phyloP scores from a whole-genome alignment of 805 yeast genomes.

The Schwanniomyces occidentalis region DNA sequence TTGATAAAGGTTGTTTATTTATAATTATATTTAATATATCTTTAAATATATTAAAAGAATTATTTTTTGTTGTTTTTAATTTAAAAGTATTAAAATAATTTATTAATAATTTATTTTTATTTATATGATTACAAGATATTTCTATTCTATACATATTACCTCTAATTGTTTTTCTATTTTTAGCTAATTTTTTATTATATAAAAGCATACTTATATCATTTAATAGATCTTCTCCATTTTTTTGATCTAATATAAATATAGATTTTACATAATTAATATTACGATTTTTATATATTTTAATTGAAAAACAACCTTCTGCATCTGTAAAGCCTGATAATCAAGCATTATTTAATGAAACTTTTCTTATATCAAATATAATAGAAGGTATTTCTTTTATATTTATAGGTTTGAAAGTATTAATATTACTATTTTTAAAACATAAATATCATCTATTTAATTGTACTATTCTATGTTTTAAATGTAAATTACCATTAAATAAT shows the following conservation, averaged over 20 bases:
- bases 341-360: background rate
- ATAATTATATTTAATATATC: background rate
- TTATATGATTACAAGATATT: background rate
- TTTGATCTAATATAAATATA: slow-evolving; percentile 1
- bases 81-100: background rate
- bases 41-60: background rate
- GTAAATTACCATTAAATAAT: background rate
- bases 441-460: background rate
- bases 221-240: background rate
- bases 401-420: too few species aligned
- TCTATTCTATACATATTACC: background rate
- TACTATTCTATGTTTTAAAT: background rate
- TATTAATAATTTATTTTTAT: background rate
- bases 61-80: background rate
- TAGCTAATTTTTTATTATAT: background rate
- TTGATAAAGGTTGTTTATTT: background rate
- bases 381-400: too few species aligned
- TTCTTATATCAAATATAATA: too few species aligned
- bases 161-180: background rate
- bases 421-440: background rate
- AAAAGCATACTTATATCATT: background rate
- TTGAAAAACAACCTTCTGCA: slow-evolving; percentile 1
- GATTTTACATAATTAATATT: background rate
- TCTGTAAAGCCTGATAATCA: slow-evolving; percentile 1
- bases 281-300: background rate